Evolutionary conservation across 441 rosid species (phyloP), one percentile per base, ranked within the genome.

Genomic region (Gossypium schwendimanii): DNA sequence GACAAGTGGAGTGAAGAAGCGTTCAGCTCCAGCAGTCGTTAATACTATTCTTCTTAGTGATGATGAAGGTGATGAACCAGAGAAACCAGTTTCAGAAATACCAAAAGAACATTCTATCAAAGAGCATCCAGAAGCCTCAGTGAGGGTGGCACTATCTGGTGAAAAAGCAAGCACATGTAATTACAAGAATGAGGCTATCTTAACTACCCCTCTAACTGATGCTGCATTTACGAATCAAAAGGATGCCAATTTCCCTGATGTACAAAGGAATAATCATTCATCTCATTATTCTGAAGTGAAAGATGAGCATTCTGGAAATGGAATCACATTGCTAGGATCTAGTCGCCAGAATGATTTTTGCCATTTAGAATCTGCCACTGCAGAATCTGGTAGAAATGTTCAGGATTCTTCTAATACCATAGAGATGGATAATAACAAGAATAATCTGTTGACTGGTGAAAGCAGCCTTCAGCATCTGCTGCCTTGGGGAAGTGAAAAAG

Each of bases 21-120:
- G 77, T 73, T 74, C 83, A 36, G 76, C 62, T 73, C 73, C 72
- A 53, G 75, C 61, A 70, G 79, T 79, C 47, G 81, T 80, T 75
- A 79, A 85, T 76, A 75, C 90, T 72, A 89, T 96, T 78, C 83
- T 85, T 75, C 94, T 96, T 71, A 93, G 97, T 65, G 99, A 96
- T 71, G 97, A 96, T 77, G 98, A 93, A 81, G 79, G 73, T 28
- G 91, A 84, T 63, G 91, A 79, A 75, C 79, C 82, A 47, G 69
- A 80, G 81, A 88, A 82, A 79, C 79, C 79, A 72, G 75, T 67
- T 80, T 76, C 69, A 21, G 78, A 72, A 82, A 74, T 60, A 74
- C 75, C 75, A 69, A 82, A 80, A 55, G 83, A 73, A 82, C 76
- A 57, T 75, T 57, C 85, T 67, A 60, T 39, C 26, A 70, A 58